Evolutionary conservation across 805 yeast species (phyloP).

Genomic region (Millerago galiae): DNA sequence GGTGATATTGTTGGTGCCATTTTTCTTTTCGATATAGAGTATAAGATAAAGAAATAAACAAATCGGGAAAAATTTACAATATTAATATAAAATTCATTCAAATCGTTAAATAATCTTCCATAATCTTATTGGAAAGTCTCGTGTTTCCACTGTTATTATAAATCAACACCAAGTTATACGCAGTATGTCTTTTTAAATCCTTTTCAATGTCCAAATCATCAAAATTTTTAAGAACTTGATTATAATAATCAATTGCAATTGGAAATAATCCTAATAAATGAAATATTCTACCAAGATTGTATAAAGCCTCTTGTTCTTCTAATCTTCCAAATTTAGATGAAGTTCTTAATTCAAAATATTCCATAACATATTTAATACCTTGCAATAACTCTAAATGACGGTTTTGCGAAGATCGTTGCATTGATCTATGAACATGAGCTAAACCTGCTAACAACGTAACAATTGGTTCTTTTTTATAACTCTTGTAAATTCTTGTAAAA

Average conservation of each 20-base stretch:
- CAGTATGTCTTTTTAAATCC: slow-evolving; percentile 71
- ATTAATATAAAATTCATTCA: neutral
- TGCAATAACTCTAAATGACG: slow-evolving; percentile 85
- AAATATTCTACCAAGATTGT: slow-evolving; percentile 78
- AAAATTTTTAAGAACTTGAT: slow-evolving; percentile 42
- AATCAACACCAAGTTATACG: slow-evolving; percentile 74
- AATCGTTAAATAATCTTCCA: slow-evolving; percentile 52
- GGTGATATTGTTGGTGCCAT: slow-evolving; percentile 26
- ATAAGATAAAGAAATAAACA: neutral
- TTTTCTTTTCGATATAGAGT: neutral
- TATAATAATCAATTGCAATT: slow-evolving; percentile 69
- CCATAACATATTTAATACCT: slow-evolving; percentile 72
- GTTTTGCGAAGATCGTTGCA: slow-evolving; percentile 82
- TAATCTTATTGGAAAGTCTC: slow-evolving; percentile 52
- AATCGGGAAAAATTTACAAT: neutral
- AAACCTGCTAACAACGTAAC: slow-evolving; percentile 69
- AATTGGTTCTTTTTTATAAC: slow-evolving; percentile 71
- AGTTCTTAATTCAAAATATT: slow-evolving; percentile 54
- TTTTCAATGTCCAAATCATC: slow-evolving; percentile 41
- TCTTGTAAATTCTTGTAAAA: slow-evolving; percentile 60
- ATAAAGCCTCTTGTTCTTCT: slow-evolving; percentile 71
- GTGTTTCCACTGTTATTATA: slow-evolving; percentile 73
- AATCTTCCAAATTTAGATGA: slow-evolving; percentile 28
- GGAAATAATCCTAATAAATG: slow-evolving; percentile 75
- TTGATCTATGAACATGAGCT: slow-evolving; percentile 80